Evolutionary conservation across 192 early-diverging fungal genomes (phyloP), one percentile per base, ranked within the genome.

Genomic region (Backusella tuberculispora): DNA sequence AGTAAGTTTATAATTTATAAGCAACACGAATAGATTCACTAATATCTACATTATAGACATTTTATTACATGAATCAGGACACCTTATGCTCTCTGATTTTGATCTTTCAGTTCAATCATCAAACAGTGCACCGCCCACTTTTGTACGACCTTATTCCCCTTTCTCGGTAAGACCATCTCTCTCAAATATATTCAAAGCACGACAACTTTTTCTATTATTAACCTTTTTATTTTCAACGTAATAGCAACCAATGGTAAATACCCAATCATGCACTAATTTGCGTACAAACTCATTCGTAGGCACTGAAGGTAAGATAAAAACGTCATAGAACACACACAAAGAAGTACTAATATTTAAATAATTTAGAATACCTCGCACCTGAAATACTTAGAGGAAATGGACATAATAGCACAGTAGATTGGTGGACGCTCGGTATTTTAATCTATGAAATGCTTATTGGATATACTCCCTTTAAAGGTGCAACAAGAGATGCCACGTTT

Each of bases 71-170:
- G 88, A 94, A 63, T 95, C 91, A 21, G 97, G 97, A 7, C 97
- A 98, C 82, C 96, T 98, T 76, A 97, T 96, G 95, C 86, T 98
- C 69, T 93, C 95, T 12, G 97, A 99, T 82, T 99, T 99, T 86
- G 98, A 98, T 84, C 88, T 99, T 15, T 97, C 96, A 2, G 97
- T 98, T 85, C 95, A 95, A 78, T 94, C 96, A 7, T 85, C 86
- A 44, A 88, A 91, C 37, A 88, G 92, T 5, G 90, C 89, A 21
- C 90, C 92, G 42, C 92, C 94, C 2, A 84, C 79, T 9, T 82
- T 94, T 24, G 86, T 93, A 19, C 89, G 88, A 66, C 84, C 81
- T 47, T 84, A 81, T 50, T 85, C 86, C 5, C 87, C 84, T 46
- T 90, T 89, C 71, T 81, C 81, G 12, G 84, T 90, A 83, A 84